Evolutionary conservation across 768 basidiomycete genomes (phyloP), one percentile per base, ranked within the genome.

Genomic region (Lanmaoa pseudosensibilis): DNA sequence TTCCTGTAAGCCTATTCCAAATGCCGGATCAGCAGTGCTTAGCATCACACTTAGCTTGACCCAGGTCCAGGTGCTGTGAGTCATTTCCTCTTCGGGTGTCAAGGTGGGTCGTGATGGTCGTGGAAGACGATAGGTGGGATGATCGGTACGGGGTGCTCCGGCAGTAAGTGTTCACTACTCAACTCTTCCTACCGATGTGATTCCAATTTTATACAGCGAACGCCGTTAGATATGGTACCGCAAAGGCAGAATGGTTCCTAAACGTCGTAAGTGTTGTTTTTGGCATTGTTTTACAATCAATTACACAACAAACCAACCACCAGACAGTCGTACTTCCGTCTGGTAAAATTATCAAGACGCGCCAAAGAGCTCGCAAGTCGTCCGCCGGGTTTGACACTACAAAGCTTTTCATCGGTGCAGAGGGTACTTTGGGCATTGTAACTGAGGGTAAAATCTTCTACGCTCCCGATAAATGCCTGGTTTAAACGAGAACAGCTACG

Each of bases 371-470:
- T 21, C 78, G 91, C 46, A 95, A 97, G 68, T 93, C 90, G 4
- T 82, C 92, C 1, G 90, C 91, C 0, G 94, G 94, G 0, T 94
- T 89, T 65, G 94, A 95, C 65, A 80, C 82, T 2, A 94, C 90
- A 0, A 94, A 94, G 68, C 71, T 94, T 3, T 94, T 94, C 73
- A 88, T 94, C 46, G 93, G 93, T 5, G 90, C 91, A 3, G 93
- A 94, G 70, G 93, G 93, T 7, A 95, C 92, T 0, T 70, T 94
- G 44, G 93, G 93, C 4, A 88, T 95, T 60, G 84, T 95, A n/a
- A 93, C 90, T 0, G 92, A 94, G 76, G 87, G 88, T 81, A 51
- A 46, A 62, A 18, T 27, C 5, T 19, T 50, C 9, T 19, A 21
- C 6, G 2, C 25, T 18, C 5, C 18, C 47, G n/a, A 2, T 16